Conservation (phyloP, 148 eudicot genomes). For the Pharnaceum exiguum region DNA sequence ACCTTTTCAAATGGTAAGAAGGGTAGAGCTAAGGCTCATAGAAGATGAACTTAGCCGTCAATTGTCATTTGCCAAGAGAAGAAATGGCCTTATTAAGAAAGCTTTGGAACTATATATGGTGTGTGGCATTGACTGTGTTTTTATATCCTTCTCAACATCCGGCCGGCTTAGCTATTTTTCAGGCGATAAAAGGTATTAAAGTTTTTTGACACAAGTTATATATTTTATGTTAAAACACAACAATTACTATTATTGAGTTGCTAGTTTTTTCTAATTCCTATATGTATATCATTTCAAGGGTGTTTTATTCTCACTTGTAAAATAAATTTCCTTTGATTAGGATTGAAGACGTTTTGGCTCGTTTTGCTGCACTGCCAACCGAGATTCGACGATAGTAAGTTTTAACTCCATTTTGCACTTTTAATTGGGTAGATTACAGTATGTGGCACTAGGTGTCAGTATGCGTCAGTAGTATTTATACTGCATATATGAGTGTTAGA, state of each 20-base stretch:
- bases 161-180: conserved; percentile 27
- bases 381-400: conserved; percentile 17
- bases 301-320: background rate
- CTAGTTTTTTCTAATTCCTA: background rate
- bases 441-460: background rate
- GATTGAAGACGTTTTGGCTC: conserved; percentile 23
- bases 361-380: conserved; percentile 11
- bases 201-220: background rate
- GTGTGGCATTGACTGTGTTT: conserved; percentile 19
- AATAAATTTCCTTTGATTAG: conserved; percentile 7
- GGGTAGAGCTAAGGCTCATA: conserved; percentile 11
- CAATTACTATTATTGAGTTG: background rate
- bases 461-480: background rate
- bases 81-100: conserved; percentile 35
- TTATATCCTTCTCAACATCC: conserved; percentile 26
- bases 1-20: conserved; percentile 10
- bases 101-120: conserved; percentile 21
- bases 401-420: background rate
- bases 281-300: background rate
- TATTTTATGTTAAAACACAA: background rate
- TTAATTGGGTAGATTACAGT: background rate
- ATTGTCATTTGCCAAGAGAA: conserved; percentile 29
- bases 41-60: conserved; percentile 27
- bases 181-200: conserved; percentile 21
- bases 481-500: background rate